phyloP scores from a whole-genome alignment of 495 filamentous ascomycete species.

The Daldinia decipiens region DNA sequence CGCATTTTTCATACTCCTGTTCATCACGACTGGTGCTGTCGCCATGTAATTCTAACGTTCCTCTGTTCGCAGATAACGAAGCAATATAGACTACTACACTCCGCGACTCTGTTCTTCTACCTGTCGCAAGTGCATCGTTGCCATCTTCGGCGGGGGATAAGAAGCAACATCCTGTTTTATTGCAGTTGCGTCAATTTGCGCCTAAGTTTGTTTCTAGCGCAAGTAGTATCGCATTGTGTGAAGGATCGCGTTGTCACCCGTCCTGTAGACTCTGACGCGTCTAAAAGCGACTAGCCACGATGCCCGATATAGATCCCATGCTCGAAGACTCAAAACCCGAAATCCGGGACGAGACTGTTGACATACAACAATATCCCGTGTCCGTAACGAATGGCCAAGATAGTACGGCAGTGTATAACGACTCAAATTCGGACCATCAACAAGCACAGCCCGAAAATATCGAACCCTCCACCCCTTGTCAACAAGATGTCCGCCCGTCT shows the following conservation, averaged over 20 bases:
- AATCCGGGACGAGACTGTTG: slow-evolving; percentile 34
- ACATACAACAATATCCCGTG: slow-evolving; percentile 39
- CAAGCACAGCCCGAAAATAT: slow-evolving; percentile 37
- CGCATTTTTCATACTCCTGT: slow-evolving; percentile 1
- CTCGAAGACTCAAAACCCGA: slow-evolving; percentile 41
- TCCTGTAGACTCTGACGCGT: slow-evolving; percentile 29
- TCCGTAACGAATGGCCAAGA: slow-evolving; percentile 37
- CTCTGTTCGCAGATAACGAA: slow-evolving; percentile 34
- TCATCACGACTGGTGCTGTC: slow-evolving; percentile 7
- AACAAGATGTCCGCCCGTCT: slow-evolving; percentile 45
- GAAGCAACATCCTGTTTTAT: slow-evolving; percentile 2
- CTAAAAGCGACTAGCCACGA: slow-evolving; percentile 33
- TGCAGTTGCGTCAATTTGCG: slow-evolving; percentile 24
- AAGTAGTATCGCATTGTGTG: slow-evolving; percentile 18
- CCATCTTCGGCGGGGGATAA: not conserved
- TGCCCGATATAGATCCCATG: slow-evolving; percentile 46
- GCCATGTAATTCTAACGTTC: slow-evolving; percentile 38
- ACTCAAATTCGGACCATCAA: slow-evolving; percentile 32
- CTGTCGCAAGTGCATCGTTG: slow-evolving; percentile 27
- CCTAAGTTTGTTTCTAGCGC: slow-evolving; percentile 7
- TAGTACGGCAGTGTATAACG: slow-evolving; percentile 16
- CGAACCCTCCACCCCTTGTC: slow-evolving; percentile 46
- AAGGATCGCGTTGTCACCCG: slow-evolving; percentile 15
- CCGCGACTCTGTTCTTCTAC: slow-evolving; percentile 2
- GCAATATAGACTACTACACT: slow-evolving; percentile 18